phyloP scores from a whole-genome alignment of 805 yeast species.

The Schwanniomyces polymorphus region DNA sequence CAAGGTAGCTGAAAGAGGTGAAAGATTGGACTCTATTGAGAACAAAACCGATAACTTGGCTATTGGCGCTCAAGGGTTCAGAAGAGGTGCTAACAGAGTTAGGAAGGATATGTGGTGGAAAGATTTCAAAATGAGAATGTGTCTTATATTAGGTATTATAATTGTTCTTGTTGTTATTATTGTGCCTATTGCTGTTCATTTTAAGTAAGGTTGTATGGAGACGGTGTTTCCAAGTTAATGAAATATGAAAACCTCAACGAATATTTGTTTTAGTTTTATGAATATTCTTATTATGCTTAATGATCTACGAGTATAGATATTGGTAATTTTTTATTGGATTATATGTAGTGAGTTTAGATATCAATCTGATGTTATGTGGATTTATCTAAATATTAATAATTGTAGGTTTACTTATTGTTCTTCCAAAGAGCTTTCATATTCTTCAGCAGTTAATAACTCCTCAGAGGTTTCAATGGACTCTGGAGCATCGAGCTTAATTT shows the following conservation, averaged over 20 bases:
- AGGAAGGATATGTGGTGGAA: slow-evolving; percentile 99
- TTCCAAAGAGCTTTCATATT: slow-evolving; percentile 57
- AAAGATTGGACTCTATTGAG: slow-evolving; percentile 86
- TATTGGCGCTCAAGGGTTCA: slow-evolving; percentile 89
- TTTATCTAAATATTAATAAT: neutral
- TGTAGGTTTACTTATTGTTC: slow-evolving; percentile 24
- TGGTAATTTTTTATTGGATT: neutral
- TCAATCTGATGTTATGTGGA: neutral
- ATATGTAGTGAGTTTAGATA: neutral
- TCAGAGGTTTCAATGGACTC: slow-evolving; percentile 31
- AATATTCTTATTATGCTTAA: neutral
- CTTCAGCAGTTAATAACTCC: slow-evolving; percentile 53
- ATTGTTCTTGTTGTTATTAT: slow-evolving; percentile 82
- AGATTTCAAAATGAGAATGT: slow-evolving; percentile 93
- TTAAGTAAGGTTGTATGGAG: slow-evolving; percentile 22
- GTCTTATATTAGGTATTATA: slow-evolving; percentile 74
- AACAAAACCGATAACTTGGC: slow-evolving; percentile 93
- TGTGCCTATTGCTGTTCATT: slow-evolving; percentile 92
- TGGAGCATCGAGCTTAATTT: slow-evolving; percentile 54
- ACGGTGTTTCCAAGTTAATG: neutral
- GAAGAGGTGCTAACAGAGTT: slow-evolving; percentile 94
- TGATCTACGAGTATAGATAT: slow-evolving; percentile 1
- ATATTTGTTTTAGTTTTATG: slow-evolving; percentile 1
- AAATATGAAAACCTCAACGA: neutral
- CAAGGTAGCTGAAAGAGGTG: slow-evolving; percentile 93